phyloP scores from a whole-genome alignment of 1,139 yeast genomes.

The Suhomyces taliae region DNA sequence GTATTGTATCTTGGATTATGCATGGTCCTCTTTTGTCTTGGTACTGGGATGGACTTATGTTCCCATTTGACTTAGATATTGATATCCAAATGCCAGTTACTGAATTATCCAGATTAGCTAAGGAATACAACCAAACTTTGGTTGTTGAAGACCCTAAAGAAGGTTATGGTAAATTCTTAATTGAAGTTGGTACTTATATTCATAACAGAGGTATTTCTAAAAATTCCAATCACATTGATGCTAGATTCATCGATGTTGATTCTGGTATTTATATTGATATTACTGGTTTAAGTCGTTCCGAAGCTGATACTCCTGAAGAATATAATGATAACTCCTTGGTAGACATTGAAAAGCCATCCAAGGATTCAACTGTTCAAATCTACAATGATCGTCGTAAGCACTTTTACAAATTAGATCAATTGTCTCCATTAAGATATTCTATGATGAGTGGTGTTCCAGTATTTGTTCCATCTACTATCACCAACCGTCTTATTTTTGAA shows the following conservation, averaged over 20 bases:
- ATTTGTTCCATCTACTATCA: constrained; percentile 16
- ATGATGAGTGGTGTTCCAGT: constrained; percentile 23
- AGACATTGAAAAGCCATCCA: constrained; percentile 14
- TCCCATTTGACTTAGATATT: constrained; percentile 22
- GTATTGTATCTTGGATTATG: constrained; percentile 28
- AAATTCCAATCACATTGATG: constrained; percentile 26
- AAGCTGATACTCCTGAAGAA: constrained; percentile 12
- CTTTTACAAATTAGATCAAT: constrained; percentile 22
- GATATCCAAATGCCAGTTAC: constrained; percentile 24
- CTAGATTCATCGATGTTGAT: constrained; percentile 28
- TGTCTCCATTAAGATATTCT: constrained; percentile 23
- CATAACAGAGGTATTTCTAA: constrained; percentile 24
- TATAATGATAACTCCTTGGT: constrained; percentile 12
- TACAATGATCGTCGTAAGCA: constrained; percentile 27
- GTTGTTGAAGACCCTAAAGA: constrained; percentile 25
- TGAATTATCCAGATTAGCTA: constrained; percentile 17
- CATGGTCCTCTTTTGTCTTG: constrained; percentile 24
- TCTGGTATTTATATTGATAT: constrained; percentile 30
- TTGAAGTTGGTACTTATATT: constrained; percentile 27
- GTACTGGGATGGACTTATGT: constrained; percentile 26
- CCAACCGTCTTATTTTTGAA: constrained; percentile 20
- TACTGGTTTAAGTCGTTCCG: constrained; percentile 23
- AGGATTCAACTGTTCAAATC: constrained; percentile 15
- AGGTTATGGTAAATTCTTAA: constrained; percentile 27
- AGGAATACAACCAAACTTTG: constrained; percentile 21